Conservation (phyloP, 495 filamentous ascomycete species). For the Staphylotrichum longicolle region DNA sequence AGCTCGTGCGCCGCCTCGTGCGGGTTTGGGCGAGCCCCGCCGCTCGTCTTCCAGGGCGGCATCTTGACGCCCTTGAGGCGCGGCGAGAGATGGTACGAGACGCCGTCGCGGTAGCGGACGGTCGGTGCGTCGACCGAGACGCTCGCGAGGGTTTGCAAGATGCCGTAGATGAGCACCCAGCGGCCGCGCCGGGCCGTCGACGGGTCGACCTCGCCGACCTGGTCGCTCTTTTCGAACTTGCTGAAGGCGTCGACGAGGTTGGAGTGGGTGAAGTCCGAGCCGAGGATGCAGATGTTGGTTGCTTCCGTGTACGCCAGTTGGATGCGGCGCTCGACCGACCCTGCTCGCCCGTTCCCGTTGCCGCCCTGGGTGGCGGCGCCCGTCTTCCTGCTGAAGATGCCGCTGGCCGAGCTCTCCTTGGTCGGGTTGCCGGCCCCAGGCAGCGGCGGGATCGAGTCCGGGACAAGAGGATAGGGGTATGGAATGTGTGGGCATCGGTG, state of each 20-base stretch:
- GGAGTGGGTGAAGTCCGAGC: constrained; percentile 51
- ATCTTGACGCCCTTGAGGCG: constrained; percentile 52
- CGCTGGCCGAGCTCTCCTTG: constrained; percentile 11
- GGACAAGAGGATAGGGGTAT: constrained; percentile 65
- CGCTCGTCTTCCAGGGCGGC: constrained; percentile 56
- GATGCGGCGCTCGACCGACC: constrained; percentile 45
- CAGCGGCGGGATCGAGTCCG: constrained; percentile 46
- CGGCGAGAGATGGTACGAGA: constrained; percentile 63
- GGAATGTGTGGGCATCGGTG: constrained; percentile 65
- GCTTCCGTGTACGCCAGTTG: constrained; percentile 64
- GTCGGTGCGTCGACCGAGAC: constrained; percentile 65
- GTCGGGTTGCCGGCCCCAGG: constrained; percentile 16
- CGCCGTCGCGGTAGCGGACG: constrained; percentile 57
- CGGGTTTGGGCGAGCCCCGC: constrained; percentile 20
- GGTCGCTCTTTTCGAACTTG: constrained; percentile 61
- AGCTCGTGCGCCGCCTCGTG: constrained; percentile 55
- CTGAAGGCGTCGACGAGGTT: constrained; percentile 61
- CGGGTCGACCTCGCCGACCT: constrained; percentile 49
- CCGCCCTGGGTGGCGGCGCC: constrained; percentile 11
- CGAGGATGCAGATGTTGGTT: constrained; percentile 64
- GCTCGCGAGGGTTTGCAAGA: constrained; percentile 66
- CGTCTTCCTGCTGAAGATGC: constrained; percentile 37
- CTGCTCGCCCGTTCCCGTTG: constrained; percentile 21
- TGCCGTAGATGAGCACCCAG: constrained; percentile 71
- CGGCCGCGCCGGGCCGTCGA: constrained; percentile 61